Conservation (phyloP, 2,329 filamentous ascomycete species). For the Rutstroemia sp. region DNA sequence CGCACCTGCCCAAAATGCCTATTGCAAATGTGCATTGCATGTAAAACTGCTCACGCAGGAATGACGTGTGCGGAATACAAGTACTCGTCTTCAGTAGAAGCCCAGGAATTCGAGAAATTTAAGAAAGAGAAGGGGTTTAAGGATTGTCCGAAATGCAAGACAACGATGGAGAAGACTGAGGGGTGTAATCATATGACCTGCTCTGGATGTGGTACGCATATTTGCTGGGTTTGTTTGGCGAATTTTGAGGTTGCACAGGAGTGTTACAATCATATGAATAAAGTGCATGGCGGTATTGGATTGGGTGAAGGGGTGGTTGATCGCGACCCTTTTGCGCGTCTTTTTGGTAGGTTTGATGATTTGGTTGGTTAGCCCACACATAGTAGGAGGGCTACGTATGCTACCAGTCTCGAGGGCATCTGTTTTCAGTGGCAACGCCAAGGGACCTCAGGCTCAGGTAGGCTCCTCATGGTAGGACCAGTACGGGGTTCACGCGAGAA, state of each 20-base stretch:
- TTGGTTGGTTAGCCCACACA: too few relatives aligned
- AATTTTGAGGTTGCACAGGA: slow-evolving; percentile 24
- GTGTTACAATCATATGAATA: slow-evolving; percentile 25
- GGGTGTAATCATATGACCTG: slow-evolving; percentile 44
- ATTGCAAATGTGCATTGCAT: not conserved
- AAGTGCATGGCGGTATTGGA: slow-evolving; percentile 2
- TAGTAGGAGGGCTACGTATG: too few relatives aligned
- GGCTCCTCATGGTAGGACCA: too few relatives aligned
- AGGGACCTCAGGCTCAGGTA: too few relatives aligned
- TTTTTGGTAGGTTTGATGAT: too few relatives aligned
- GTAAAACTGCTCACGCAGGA: not conserved
- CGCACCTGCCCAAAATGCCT: not conserved
- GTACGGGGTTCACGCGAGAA: too few relatives aligned
- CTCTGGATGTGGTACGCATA: slow-evolving; percentile 33
- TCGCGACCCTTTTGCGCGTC: too few relatives aligned
- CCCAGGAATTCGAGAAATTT: slow-evolving; percentile 10
- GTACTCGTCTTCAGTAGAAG: slow-evolving; percentile 7
- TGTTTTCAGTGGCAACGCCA: too few relatives aligned
- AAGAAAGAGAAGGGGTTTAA: slow-evolving; percentile 34
- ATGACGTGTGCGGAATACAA: slow-evolving; percentile 15
- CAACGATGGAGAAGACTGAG: slow-evolving; percentile 21
- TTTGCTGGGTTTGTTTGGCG: slow-evolving; percentile 41
- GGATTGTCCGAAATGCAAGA: slow-evolving; percentile 32
- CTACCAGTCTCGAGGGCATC: too few relatives aligned
- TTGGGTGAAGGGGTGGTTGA: too few relatives aligned